These are phyloP conservation scores for Gossypioides kirkii DNA, from an alignment of 345 rosid genomes.

Conservation along the genomic window DNA sequence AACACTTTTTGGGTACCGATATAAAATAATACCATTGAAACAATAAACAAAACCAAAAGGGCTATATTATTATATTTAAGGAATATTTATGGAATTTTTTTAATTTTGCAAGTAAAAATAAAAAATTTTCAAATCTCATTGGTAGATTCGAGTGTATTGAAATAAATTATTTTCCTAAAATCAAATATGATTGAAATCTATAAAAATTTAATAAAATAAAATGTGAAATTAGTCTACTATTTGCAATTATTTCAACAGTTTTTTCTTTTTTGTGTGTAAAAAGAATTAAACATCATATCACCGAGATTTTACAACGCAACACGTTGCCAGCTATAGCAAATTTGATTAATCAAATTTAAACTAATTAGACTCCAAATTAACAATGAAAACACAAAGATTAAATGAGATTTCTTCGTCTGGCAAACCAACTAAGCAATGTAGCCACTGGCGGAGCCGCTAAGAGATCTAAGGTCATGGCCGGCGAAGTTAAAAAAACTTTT, in stretches of 20 bases:
- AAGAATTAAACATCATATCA: neutral
- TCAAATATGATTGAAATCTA: too few relatives aligned
- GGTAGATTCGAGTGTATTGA: too few relatives aligned
- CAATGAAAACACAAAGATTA: neutral
- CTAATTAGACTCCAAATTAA: neutral
- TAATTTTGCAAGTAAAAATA: too few relatives aligned
- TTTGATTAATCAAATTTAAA: neutral
- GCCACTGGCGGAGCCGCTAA: too few relatives aligned
- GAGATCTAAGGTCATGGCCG: too few relatives aligned
- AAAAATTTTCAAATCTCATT: fast-evolving
- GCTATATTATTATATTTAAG: too few relatives aligned
- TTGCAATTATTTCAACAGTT: neutral
- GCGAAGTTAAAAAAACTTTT: too few relatives aligned
- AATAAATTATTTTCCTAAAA: too few relatives aligned
- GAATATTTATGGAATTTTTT: too few relatives aligned
- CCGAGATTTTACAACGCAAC: too few relatives aligned
- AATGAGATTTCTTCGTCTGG: neutral
- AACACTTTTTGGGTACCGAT: neutral
- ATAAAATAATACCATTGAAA: neutral
- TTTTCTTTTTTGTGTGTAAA: neutral
- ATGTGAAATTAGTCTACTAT: neutral
- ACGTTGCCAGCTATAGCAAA: conserved; percentile 5
- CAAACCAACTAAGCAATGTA: neutral
- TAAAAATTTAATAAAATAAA: too few relatives aligned
- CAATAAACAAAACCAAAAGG: too few relatives aligned